These are phyloP conservation scores for Ulota crispa DNA, from an alignment of 225 moss, liverwort and hornwort genomes.

Conservation along the genomic window DNA sequence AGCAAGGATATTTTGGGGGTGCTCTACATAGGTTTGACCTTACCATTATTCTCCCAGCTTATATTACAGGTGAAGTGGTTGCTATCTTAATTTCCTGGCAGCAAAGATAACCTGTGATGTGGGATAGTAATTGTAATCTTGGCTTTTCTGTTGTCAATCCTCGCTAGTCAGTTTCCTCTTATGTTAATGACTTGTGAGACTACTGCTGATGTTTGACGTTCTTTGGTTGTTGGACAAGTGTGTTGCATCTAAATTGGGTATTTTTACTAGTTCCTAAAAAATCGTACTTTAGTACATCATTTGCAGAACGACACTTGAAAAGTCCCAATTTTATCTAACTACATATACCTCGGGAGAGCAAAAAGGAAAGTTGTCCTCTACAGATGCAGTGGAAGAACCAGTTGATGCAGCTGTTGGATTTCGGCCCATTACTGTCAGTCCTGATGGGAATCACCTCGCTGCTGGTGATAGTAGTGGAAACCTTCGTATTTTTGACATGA, in stretches of 20 bases:
- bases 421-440: conserved; percentile 65
- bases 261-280: not conserved
- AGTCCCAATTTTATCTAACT: not conserved
- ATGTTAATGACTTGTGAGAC: not conserved
- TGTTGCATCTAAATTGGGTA: not conserved
- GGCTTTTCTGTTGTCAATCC: too few relatives aligned
- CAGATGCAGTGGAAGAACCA: conserved; percentile 48
- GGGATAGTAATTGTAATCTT: too few relatives aligned
- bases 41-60: not conserved
- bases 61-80: not conserved
- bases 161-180: too few relatives aligned
- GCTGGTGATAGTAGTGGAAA: conserved; percentile 77
- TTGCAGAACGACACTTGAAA: not conserved
- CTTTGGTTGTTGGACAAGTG: not conserved
- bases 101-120: too few relatives aligned
- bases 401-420: conserved; percentile 55
- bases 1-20: conserved; percentile 73
- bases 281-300: not conserved
- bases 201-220: not conserved
- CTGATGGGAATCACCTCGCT: conserved; percentile 70
- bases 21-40: conserved; percentile 60
- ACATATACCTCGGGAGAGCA: conserved; percentile 55
- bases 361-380: conserved; percentile 38
- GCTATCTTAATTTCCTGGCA: not conserved
- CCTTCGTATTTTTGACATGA: conserved; percentile 67